Conservation (phyloP, 345 rosid genomes). For the Durio zibethinus region DNA sequence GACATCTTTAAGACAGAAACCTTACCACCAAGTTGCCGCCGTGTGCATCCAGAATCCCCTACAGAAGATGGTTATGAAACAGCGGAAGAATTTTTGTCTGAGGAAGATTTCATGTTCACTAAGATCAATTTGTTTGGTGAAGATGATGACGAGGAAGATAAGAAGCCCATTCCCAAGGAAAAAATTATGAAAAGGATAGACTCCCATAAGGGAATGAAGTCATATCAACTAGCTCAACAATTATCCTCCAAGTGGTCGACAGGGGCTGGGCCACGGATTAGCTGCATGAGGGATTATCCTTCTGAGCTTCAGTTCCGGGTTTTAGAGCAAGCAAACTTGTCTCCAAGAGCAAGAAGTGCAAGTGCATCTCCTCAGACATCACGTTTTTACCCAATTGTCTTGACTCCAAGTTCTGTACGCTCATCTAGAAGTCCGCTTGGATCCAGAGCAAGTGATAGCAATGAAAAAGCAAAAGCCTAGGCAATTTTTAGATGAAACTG, state of each 20-base stretch:
- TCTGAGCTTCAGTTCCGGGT: slow-evolving; percentile 67
- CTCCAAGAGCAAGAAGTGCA: slow-evolving; percentile 49
- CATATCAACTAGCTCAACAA: slow-evolving; percentile 76
- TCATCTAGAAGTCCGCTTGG: slow-evolving; percentile 25
- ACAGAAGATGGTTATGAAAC: slow-evolving; percentile 68
- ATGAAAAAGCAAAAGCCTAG: slow-evolving; percentile 18
- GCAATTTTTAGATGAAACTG: background rate
- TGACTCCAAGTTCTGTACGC: slow-evolving; percentile 13
- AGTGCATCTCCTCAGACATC: slow-evolving; percentile 18
- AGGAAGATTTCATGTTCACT: slow-evolving; percentile 63
- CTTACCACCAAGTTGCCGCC: slow-evolving; percentile 8
- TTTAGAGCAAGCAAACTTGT: slow-evolving; percentile 66
- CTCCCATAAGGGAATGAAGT: slow-evolving; percentile 66
- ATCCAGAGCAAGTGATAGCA: slow-evolving; percentile 6
- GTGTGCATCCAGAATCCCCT: slow-evolving; percentile 23
- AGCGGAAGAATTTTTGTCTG: slow-evolving; percentile 61
- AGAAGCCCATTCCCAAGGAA: slow-evolving; percentile 56
- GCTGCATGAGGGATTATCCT: slow-evolving; percentile 96
- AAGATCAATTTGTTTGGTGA: slow-evolving; percentile 64
- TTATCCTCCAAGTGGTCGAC: slow-evolving; percentile 81
- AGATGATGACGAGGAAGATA: slow-evolving; percentile 47
- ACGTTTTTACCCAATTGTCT: slow-evolving; percentile 13
- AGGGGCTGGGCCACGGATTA: slow-evolving; percentile 91
- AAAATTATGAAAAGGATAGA: slow-evolving; percentile 70
- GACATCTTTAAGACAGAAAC: slow-evolving; percentile 24